Conservation (phyloP, 768 basidiomycete species). For the Heimioporus sp. region DNA sequence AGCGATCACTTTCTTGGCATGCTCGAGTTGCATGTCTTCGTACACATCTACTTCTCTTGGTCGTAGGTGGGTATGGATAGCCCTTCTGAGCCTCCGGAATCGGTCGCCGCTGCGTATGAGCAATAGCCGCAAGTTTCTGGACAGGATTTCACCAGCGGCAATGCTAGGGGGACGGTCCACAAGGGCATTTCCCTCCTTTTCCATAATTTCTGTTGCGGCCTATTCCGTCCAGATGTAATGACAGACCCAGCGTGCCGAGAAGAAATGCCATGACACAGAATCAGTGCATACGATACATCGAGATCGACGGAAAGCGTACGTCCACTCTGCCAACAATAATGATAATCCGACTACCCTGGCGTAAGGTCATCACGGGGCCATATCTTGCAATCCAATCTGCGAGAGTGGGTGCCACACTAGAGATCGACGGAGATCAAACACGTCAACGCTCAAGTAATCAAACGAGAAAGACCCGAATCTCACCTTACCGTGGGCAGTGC, state of each 20-base stretch:
- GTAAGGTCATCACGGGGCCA: too few relatives aligned
- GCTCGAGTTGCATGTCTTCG: conserved; percentile 40
- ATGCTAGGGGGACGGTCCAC: conserved; percentile 51
- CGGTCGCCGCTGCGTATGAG: conserved; percentile 48
- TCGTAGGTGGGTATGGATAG: conserved; percentile 52
- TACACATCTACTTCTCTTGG: conserved; percentile 40
- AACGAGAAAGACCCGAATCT: too few relatives aligned
- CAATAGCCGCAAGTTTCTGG: conserved; percentile 50
- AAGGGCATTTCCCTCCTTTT: conserved; percentile 49
- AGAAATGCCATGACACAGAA: too few relatives aligned
- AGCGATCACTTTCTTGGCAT: conserved; percentile 19
- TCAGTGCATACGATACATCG: neutral
- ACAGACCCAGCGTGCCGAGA: too few relatives aligned
- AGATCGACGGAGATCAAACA: too few relatives aligned
- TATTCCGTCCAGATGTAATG: conserved; percentile 20
- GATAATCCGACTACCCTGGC: too few relatives aligned
- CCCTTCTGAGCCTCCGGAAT: conserved; percentile 53
- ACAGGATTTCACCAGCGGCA: conserved; percentile 51
- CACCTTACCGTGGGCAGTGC: too few relatives aligned
- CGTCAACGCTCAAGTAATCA: too few relatives aligned
- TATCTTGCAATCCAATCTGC: too few relatives aligned
- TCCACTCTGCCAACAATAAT: too few relatives aligned
- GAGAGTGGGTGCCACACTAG: too few relatives aligned
- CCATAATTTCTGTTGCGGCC: conserved; percentile 58
- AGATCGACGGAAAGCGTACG: too few relatives aligned